Conservation (phyloP, 1,139 yeast genomes). For the Yamadazyma diddensiae region DNA sequence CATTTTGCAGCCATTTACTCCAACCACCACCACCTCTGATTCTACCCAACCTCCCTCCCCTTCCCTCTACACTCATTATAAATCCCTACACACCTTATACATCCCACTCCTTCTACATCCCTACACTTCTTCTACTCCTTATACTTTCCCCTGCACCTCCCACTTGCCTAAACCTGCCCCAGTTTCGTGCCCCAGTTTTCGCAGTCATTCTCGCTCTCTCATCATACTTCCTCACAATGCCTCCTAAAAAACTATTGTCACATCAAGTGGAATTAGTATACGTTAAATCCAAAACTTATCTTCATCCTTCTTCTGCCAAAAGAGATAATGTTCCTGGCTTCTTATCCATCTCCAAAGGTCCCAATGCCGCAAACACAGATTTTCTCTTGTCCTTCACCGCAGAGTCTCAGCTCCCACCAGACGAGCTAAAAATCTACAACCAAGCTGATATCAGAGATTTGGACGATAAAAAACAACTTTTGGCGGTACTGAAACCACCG, state of each 20-base stretch:
- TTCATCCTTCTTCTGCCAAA: slow-evolving; percentile 76
- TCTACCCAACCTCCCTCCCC: no score
- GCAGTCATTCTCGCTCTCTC: no score
- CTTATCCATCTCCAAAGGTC: slow-evolving; percentile 58
- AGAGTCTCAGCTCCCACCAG: slow-evolving; percentile 49
- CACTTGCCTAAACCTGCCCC: no score
- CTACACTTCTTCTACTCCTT: no score
- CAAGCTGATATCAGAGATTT: slow-evolving; percentile 49
- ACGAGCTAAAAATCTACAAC: slow-evolving; percentile 49
- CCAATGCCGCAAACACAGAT: slow-evolving; percentile 53
- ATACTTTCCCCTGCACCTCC: no score
- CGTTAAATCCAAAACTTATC: slow-evolving; percentile 68
- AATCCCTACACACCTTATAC: no score
- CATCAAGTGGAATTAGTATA: slow-evolving; percentile 44
- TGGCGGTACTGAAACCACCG: slow-evolving; percentile 31
- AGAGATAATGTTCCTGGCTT: slow-evolving; percentile 80
- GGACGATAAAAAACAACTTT: slow-evolving; percentile 14
- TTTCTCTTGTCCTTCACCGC: slow-evolving; percentile 74
- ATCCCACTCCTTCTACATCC: no score
- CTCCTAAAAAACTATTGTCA: slow-evolving; percentile 11
- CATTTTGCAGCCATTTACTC: no score
- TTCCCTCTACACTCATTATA: no score
- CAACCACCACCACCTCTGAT: no score
- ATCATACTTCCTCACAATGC: neutral
- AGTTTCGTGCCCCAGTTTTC: no score